Evolutionary conservation across 352 stramenopile species (phyloP).

Genomic region (Phytopythium ostracodes): DNA sequence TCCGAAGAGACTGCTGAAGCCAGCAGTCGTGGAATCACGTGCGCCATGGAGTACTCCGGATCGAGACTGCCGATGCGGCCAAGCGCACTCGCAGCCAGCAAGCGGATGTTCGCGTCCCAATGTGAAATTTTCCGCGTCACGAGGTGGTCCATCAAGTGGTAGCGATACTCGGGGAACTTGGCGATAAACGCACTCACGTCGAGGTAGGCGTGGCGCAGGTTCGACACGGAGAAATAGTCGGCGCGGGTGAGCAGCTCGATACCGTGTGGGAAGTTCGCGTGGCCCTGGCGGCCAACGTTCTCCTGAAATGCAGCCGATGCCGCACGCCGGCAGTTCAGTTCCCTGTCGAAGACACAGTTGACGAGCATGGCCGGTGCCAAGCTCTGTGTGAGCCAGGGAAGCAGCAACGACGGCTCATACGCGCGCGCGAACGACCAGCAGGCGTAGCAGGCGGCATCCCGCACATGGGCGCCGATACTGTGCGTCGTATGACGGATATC

Average conservation of each 20-base stretch:
- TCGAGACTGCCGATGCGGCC: slow-evolving; percentile 85
- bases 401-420: slow-evolving; percentile 90
- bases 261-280: slow-evolving; percentile 94
- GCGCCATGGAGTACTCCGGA: slow-evolving; percentile 51
- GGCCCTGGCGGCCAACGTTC: slow-evolving; percentile 88
- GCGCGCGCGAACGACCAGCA: slow-evolving; percentile 97
- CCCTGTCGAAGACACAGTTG: slow-evolving; percentile 96
- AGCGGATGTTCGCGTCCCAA: slow-evolving; percentile 93
- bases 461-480: slow-evolving; percentile 95
- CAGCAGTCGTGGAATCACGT: slow-evolving; percentile 86
- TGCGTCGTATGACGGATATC: slow-evolving; percentile 94
- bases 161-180: slow-evolving; percentile 86
- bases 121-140: slow-evolving; percentile 90
- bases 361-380: slow-evolving; percentile 92
- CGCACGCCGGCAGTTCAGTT: slow-evolving; percentile 97
- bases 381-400: slow-evolving; percentile 82
- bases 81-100: slow-evolving; percentile 85
- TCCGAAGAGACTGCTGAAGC: slow-evolving; percentile 71
- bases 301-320: slow-evolving; percentile 98
- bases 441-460: slow-evolving; percentile 97
- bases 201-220: slow-evolving; percentile 90
- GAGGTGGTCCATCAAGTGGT: slow-evolving; percentile 81
- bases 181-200: slow-evolving; percentile 91
- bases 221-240: slow-evolving; percentile 97
- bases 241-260: slow-evolving; percentile 96